Base-by-base conservation (phyloP, 495 filamentous ascomycete genomes). In the Jackrogersella multiformis region DNA sequence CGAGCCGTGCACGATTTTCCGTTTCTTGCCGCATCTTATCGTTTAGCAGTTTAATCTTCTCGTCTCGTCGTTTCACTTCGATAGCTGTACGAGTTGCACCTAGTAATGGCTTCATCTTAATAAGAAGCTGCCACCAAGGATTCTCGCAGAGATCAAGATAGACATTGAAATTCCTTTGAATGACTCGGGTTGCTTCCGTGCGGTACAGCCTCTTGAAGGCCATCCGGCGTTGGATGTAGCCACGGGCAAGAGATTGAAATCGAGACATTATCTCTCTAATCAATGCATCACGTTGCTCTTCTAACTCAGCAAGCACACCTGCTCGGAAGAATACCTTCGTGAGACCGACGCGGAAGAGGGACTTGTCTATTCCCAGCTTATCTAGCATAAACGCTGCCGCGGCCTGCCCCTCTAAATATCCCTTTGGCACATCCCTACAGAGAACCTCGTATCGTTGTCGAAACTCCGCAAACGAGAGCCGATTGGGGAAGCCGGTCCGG, bases 291-390 rank as follows among this genome's bases (percentile, higher is more conserved):
- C 96, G 88, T 68, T 93, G 90, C 77, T 98, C 96, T 84, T 99
- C 96, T 28, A 99, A 83, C 69, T 98, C 96, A 21, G 96, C 96
- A 20, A 99, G 85, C 5, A 99, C 95, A 55, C 96, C 96, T 46
- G 96, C 94, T 56, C 95, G 84, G 83, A 99, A 99, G 80, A 99
- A 99, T 6, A 99, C 94, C 71, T 99, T 99, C 20, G 96, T 97
- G 32, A 97, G 79, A 46, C 96, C 96, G 61, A 99, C 92, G 21
- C 96, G 91, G 77, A 95, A 99, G 42, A 96, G 86, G 2, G 92
- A 82, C 60, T 80, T 85, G 73, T 99, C 95, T 70, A 98, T 83
- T 15, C 87, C 87, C 4, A 99, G 85, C 77, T 91, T 93, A 52
- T 97, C 91, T 4, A 99, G 83, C 87, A 99, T 97, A 20, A 93